Conservation (phyloP, 2,329 filamentous ascomycete species). For the Aspergillus luchuensis region DNA sequence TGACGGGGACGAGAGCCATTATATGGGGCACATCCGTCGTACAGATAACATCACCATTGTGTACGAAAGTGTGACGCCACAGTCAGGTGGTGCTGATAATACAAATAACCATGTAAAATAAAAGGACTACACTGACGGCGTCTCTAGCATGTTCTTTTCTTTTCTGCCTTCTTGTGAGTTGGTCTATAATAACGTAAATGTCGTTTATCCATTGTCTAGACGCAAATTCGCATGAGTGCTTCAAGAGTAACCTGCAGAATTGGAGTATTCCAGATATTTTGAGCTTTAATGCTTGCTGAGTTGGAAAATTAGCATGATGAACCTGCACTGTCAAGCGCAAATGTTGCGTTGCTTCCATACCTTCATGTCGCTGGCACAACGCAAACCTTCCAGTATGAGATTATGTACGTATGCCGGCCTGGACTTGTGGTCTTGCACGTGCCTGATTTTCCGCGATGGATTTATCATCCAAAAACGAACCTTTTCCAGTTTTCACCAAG, state of each 20-base stretch:
- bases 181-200: neutral
- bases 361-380: neutral
- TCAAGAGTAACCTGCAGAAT: neutral
- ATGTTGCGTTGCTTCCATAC: neutral
- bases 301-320: neutral
- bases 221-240: neutral
- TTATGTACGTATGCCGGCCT: neutral
- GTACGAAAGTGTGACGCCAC: slow-evolving; percentile 6
- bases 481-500: slow-evolving; percentile 74
- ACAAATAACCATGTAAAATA: neutral
- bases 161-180: neutral
- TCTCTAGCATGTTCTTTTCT: neutral
- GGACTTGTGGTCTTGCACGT: neutral
- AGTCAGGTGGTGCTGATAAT: neutral
- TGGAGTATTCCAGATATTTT: neutral
- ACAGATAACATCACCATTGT: slow-evolving; percentile 22
- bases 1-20: slow-evolving; percentile 9
- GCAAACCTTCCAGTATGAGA: neutral
- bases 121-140: neutral
- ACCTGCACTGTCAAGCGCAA: too few relatives aligned
- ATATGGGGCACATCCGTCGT: slow-evolving; percentile 17
- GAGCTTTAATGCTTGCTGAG: neutral
- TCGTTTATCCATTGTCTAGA: neutral
- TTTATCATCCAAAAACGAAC: slow-evolving; percentile 67
- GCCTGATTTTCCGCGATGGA: neutral